Evolutionary conservation across 495 filamentous ascomycete genomes (phyloP), one percentile per base, ranked within the genome.

Genomic region (Lasiosphaeriaceae sp.): DNA sequence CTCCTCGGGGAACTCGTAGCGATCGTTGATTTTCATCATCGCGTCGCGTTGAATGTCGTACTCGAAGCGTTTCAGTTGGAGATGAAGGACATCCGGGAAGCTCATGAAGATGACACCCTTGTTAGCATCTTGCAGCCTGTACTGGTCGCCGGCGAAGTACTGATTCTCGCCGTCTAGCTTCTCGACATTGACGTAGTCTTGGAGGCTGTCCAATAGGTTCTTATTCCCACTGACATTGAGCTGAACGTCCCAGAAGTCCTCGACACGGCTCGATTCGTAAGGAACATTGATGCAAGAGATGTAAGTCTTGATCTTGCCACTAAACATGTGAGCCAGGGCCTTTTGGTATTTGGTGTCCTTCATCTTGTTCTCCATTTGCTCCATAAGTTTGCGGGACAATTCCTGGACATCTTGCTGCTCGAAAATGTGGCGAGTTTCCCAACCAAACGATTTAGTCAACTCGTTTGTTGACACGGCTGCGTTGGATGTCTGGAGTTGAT

Each of bases 331-430:
- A 0, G 90, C 84, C 20, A 99, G 78, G 2, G 88, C 90, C 61
- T 95, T 96, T 63, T 97, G 92, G n/a, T 90, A 90, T 47, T 87
- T 83, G 11, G 94, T 99, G 47, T 91, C 92, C 72, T 97, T 99
- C 94, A 99, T 99, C 67, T 87, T 90, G 66, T 92, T 85, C 66
- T 97, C 94, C 74, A 99, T 83, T 46, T 87, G 85, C 70, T 99
- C 94, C 88, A 99, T 97, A 29, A 99, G 78, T 68, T 97, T 96
- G 43, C 94, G 82, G 17, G 91, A 96, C 17, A 99, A 77, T 69
- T 99, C 94, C 67, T 99, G 94, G 8, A 99, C 94, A 73, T 99
- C 94, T 75, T 99, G 94, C 69, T 99, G 94, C 69, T 96, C 95
- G 71, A 99, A 99, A 31, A 97, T 96, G 69, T 99, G 93, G 59